Conservation (phyloP, 345 rosid species). For the Dovyalis caffra region DNA sequence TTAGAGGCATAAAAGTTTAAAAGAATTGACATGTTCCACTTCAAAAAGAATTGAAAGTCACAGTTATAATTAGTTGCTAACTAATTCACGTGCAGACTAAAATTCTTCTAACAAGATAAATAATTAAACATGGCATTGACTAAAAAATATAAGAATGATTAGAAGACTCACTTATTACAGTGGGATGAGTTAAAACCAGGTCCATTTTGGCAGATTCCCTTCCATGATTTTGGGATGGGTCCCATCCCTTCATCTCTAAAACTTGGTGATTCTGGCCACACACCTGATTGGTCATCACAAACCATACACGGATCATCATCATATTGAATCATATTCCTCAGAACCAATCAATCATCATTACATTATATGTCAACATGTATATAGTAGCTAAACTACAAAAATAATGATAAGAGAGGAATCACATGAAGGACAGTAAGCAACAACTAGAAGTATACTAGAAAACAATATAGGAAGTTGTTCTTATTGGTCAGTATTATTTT, state of each 20-base stretch:
- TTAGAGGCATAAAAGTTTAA: background rate
- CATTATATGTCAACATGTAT: background rate
- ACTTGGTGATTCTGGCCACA: constrained; percentile 91
- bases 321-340: background rate
- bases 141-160: too few relatives aligned
- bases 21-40: background rate
- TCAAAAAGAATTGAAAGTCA: background rate
- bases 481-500: background rate
- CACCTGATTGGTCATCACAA: constrained; percentile 40
- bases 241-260: constrained; percentile 78
- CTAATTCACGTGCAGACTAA: too few relatives aligned
- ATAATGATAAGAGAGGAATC: constrained; percentile 21
- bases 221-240: constrained; percentile 83
- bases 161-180: constrained; percentile 59
- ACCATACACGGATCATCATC: background rate
- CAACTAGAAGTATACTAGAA: background rate
- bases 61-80: too few relatives aligned
- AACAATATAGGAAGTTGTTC: background rate
- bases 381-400: constrained; percentile 12
- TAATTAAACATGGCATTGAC: background rate
- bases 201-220: constrained; percentile 80
- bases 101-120: too few relatives aligned
- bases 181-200: constrained; percentile 59
- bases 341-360: background rate
- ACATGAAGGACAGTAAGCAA: constrained; percentile 10